Evolutionary conservation across 345 rosid genomes (phyloP), one percentile per base, ranked within the genome.

Genomic region (Lepidium aucheri): DNA sequence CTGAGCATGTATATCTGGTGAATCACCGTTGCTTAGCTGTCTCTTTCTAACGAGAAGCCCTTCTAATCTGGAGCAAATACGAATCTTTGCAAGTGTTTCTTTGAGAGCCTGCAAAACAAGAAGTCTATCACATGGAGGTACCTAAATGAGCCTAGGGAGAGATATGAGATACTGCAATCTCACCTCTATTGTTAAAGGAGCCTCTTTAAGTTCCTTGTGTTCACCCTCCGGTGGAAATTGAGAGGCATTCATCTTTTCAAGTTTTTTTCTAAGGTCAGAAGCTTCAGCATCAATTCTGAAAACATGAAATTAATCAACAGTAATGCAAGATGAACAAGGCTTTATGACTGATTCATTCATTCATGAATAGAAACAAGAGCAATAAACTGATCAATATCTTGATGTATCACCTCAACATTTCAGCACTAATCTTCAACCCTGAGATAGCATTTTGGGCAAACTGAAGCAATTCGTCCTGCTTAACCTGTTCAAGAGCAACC

Each of bases 391-490:
- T 46, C 16, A 36, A 33, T 32, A 63, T 24, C 40, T 53, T 42
- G 14, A 42, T 42, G 34, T 66, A 73, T 53, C 73, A 94, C 99
- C 99, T 90, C 71, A 83, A 77, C 45, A 86, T 60, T 75, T 90
- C 90, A 51, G 84, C 82, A 73, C 63, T 90, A 56, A 86, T 75
- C 81, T 93, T 93, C 78, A 93, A 78, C 62, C 98, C 97, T 10
- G 95, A 72, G 71, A 93, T 78, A 52, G 98, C 94, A 59, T 78
- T 61, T 81, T 83, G 97, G 15, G 89, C 96, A 80, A 93, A 93
- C 60, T 90, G 98, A 77, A 93, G 98, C 74, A 93, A 73, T 75
- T 93, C 98, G 77, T 93, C 98, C 40, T 87, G 84, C 83, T 93
- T 93, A 73, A 86, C 99, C 99, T 94, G 60, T 9, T 72, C 53